Conservation (phyloP, 345 rosid species). For the Pistacia atlantica region DNA sequence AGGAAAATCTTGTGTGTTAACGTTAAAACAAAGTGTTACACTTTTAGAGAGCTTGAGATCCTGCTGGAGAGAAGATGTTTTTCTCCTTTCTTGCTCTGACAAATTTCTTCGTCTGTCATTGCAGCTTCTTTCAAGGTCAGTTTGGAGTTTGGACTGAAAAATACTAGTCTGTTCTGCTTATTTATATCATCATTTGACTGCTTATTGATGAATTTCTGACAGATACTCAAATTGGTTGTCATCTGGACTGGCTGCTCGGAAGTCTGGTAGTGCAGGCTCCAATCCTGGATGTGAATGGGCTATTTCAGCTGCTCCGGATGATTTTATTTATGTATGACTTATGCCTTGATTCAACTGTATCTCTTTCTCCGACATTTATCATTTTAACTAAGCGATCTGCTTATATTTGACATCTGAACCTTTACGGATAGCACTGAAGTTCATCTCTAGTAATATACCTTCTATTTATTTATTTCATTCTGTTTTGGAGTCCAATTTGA, state of each 20-base stretch:
- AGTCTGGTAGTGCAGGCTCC: conserved; percentile 51
- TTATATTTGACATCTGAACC: conserved; percentile 12
- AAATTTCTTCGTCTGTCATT: conserved; percentile 95
- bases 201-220: conserved; percentile 16
- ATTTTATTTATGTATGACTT: conserved; percentile 75
- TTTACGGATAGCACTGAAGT: not conserved
- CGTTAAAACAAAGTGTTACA: conserved; percentile 72
- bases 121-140: conserved; percentile 91
- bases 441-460: not conserved
- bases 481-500: not conserved
- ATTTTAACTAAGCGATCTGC: not conserved
- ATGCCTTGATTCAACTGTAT: conserved; percentile 21
- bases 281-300: conserved; percentile 91
- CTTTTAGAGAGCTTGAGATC: conserved; percentile 83
- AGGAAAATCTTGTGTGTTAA: conserved; percentile 40
- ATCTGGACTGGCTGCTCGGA: conserved; percentile 72
- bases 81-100: conserved; percentile 85
- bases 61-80: conserved; percentile 97
- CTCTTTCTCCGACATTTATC: conserved; percentile 8
- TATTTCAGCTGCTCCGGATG: conserved; percentile 70
- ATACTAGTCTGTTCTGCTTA: not conserved
- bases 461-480: not conserved
- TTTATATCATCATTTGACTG: conserved; percentile 2
- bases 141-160: conserved; percentile 24
- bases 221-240: conserved; percentile 91